A percentile compares a stretch with the other conserved stretches of the same genome.
phyloP scores from a whole-genome alignment of 306 rosid genomes.

The Cucumis melo region DNA sequence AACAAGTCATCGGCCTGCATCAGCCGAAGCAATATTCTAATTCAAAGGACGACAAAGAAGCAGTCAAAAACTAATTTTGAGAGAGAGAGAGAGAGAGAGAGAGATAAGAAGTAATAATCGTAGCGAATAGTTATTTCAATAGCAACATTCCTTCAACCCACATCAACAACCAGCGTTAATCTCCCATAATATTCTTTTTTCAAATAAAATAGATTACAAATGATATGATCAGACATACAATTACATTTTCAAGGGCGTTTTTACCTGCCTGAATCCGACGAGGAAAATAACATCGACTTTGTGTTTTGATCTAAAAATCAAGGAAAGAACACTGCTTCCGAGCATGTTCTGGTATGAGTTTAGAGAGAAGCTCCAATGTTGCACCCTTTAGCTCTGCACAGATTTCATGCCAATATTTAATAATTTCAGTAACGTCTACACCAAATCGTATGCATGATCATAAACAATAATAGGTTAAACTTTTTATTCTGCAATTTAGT shows the following conservation, averaged over 20 bases:
- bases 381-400: constrained; percentile 49
- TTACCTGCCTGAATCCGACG: neutral
- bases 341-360: constrained; percentile 49
- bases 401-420: neutral
- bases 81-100: neutral
- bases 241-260: neutral
- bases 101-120: neutral
- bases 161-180: neutral
- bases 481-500: neutral
- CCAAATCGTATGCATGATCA: neutral
- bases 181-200: neutral
- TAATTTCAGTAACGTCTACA: neutral
- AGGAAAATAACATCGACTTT: neutral
- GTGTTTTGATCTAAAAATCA: constrained; percentile 17
- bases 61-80: no score
- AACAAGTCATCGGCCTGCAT: no score
- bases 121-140: neutral
- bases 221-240: neutral
- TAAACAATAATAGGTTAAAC: neutral
- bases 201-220: neutral
- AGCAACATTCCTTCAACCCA: neutral
- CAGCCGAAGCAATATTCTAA: no score
- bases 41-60: no score
- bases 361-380: constrained; percentile 40
- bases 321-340: constrained; percentile 45